Base-by-base conservation (phyloP, 2,329 filamentous ascomycete genomes). In the Stachybotrys echinatus region DNA sequence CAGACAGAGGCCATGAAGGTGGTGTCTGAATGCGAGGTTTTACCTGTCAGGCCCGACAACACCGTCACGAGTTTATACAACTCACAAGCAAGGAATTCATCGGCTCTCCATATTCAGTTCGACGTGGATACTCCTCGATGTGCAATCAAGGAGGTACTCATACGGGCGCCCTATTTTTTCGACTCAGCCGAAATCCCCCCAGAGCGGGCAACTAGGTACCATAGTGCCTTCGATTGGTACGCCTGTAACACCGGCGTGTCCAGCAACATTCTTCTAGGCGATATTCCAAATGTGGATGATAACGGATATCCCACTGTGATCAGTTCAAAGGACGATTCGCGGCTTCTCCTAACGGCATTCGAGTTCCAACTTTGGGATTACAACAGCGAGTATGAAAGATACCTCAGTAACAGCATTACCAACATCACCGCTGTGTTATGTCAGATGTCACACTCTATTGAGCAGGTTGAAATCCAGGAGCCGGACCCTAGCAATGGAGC, bases 61-160 rank as follows among this genome's bases (percentile, higher is more conserved):
- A 4, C 6, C 19, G 39, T 8, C n/a, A 6, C 4, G 6, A 6
- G 19, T 8, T 6, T 43, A 12, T 18, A 21, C 20, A 4, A 20
- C 40, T 7, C 55, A 42, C 10, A 7, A n/a, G 5, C 60, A 61
- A 43, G 57, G 55, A 12, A 56, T 55, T 19, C 12, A 34, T 20
- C 47, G n/a, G 1, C 48, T 45, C 43, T 5, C 60, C 53, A 43
- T 61, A 53, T 60, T 37, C n/a, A n/a, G n/a, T 49, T 57, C 47
- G 54, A 62, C 31, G 52, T 62, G 34, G 54, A 53, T 10, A 56
- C 55, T 1, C 47, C 56, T 5, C 55, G 56, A 14, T 62, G 61
- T 43, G 48, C 57, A 6, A 59, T 63, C 34, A 61, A 53, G 8
- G 19, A 42, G 12, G 39, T 18, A 7, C 18, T 8, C 12, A 8